Evolutionary conservation across 345 rosid genomes (phyloP), one percentile per base, ranked within the genome.

Genomic region (Salix koriyanagi): DNA sequence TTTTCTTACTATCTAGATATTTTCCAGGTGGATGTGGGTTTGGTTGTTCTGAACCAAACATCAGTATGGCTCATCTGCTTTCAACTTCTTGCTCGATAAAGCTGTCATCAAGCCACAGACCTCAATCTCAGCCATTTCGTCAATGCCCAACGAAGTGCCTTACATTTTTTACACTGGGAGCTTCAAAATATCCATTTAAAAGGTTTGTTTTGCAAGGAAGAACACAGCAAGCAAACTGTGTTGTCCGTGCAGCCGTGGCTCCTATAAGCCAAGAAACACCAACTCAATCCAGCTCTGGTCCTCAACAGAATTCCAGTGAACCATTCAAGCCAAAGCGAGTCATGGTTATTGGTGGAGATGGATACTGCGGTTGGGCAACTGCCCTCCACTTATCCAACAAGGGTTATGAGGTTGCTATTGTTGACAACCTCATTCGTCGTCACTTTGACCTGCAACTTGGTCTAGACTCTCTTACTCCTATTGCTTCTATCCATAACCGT

Each of bases 281-380:
- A 67, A 84, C 91, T 6, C 83, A 88, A 82, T 72, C 91, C 66
- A 52, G 71, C 30, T 79, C 85, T 56, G 74, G 80, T 77, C 48
- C 81, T 71, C 64, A 68, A 81, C 83, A 76, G 60, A 76, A 74
- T 41, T 69, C 88, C 15, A 73, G 60, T 56, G 89, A 83, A 32
- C 54, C 87, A 7, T 79, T 94, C 52, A 93, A 85, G 88, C 77
- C 81, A 15, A 83, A 86, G 71, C 89, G 92, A 65, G 96, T 96
- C 75, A 90, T 96, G 99, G 89, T 96, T 79, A 90, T 96, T 44
- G 99, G 99, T 61, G 99, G 99, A 77, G 98, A 96, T 79, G 99
- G 99, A 44, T 96, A 96, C 75, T 96, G 99, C 50, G 98, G 99
- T 60, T 93, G 97, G 99, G 98, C 99, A 44, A 96, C 98, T 52